Evolutionary conservation across 495 filamentous ascomycete genomes (phyloP).

Genomic region (Penicillium maclennaniae): DNA sequence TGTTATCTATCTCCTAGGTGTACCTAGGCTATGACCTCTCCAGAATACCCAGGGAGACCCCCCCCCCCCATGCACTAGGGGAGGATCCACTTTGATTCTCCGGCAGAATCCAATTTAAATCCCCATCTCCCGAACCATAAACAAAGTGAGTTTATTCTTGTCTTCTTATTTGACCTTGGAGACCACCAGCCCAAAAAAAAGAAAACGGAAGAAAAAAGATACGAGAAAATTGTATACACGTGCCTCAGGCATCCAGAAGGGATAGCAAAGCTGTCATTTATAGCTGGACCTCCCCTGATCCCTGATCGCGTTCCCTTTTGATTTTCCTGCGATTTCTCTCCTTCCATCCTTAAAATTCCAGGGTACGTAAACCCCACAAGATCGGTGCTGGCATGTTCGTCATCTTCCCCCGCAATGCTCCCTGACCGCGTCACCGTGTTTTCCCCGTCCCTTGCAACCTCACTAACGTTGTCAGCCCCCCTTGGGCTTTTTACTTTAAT

Average conservation of each 20-base stretch:
- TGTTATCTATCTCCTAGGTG: slow-evolving; percentile 1
- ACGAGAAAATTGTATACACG: background rate
- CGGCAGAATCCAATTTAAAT: background rate
- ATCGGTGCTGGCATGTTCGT: slow-evolving; percentile 30
- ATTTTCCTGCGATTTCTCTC: background rate
- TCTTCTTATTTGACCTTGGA: background rate
- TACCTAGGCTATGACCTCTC: background rate
- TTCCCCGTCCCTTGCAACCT: slow-evolving; percentile 14
- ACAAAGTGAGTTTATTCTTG: background rate
- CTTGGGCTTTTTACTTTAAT: background rate
- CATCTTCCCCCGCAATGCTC: slow-evolving; percentile 12
- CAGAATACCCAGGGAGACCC: slow-evolving; percentile 1
- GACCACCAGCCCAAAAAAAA: background rate
- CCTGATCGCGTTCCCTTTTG: slow-evolving; percentile 4
- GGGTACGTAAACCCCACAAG: slow-evolving; percentile 20
- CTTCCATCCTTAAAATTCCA: slow-evolving; percentile 13
- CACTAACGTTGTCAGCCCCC: slow-evolving; percentile 13
- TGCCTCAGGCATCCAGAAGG: slow-evolving; percentile 14
- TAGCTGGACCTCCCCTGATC: slow-evolving; percentile 6
- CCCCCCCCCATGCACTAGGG: slow-evolving; percentile 1
- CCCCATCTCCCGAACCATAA: slow-evolving; percentile 5
- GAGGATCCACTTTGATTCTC: background rate
- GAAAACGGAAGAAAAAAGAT: too few relatives aligned
- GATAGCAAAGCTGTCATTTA: slow-evolving; percentile 8
- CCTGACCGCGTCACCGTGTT: slow-evolving; percentile 35